Base-by-base conservation (phyloP, 1,284 basidiomycete genomes). In the Sanguinoderma infundibulare region DNA sequence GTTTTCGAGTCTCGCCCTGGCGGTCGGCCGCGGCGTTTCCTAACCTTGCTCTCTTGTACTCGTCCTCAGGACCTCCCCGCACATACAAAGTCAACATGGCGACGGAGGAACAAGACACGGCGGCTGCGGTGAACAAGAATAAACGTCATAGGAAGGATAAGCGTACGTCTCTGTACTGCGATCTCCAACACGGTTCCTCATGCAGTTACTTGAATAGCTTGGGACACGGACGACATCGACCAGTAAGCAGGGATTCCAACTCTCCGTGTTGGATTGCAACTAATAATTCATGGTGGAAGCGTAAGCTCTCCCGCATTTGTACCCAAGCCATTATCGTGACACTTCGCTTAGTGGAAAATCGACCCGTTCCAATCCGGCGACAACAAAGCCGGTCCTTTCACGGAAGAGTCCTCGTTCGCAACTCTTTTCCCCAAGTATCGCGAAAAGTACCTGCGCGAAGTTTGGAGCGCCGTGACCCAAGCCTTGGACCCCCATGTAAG, bases 221-320 rank as follows among this genome's bases (percentile, higher is more conserved):
- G 97, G 98, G 97, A 99, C 76, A 98, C 96, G 50, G 96, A 98
- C 74, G 95, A 98, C 70, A 95, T 98, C 76, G 94, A 99, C 82
- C 97, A 98, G 91, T 96, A 77, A 89, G 92, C 77, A 52, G 54
- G 66, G 44, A 36, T 60, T 40, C 28, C 35, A 39, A 35, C 14
- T 14, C 46, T 20, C 54, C 12, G 36, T 26, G 35, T 15, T 6
- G 9, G 24, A 24, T 32, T 53, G 42, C 59, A 59, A 72, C 65
- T 74, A 39, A 66, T 52, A 30, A 12, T 5, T 8, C 42, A 17
- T 24, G 15, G 22, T 52, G 12, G 14, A 60, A 70, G 69, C 60
- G 69, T 70, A 62, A 70, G 69, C 63, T 44, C 32, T 2, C 26
- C 8, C 15, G 10, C 46, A 44, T 24, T 26, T 51, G 55, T 22